phyloP scores from a whole-genome alignment of 2,329 filamentous ascomycete species.

The Pseudogymnoascus verrucosus region DNA sequence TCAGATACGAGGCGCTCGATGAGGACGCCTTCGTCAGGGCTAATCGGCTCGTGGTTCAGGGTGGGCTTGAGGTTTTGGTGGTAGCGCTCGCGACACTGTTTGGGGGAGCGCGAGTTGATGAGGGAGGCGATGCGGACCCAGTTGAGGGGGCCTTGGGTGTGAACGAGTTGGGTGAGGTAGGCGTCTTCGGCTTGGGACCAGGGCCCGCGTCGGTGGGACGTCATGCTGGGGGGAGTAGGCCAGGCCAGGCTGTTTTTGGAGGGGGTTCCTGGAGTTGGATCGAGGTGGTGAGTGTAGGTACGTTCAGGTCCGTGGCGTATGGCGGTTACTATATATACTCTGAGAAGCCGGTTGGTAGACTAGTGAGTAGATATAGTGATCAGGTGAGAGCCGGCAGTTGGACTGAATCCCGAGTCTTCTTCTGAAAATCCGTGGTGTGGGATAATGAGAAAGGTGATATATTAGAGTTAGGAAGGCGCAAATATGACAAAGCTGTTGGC shows the following conservation, averaged over 20 bases:
- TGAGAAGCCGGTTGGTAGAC: background rate
- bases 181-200: constrained; percentile 75
- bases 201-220: constrained; percentile 61
- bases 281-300: background rate
- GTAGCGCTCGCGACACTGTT: constrained; percentile 91
- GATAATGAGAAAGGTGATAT: background rate
- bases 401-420: background rate
- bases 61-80: constrained; percentile 84
- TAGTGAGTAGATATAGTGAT: background rate
- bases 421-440: background rate
- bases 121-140: constrained; percentile 80
- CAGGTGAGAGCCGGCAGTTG: background rate
- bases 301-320: background rate
- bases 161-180: constrained; percentile 61
- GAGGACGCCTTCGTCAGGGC: constrained; percentile 56
- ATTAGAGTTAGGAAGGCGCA: background rate
- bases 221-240: constrained; percentile 16
- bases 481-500: background rate
- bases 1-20: constrained; percentile 72
- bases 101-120: constrained; percentile 72
- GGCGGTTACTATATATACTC: background rate
- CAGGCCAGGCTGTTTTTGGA: background rate
- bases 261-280: background rate
- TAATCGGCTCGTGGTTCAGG: constrained; percentile 67
- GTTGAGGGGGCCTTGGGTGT: constrained; percentile 67